A percentile compares a stretch with the other conserved stretches of the same genome.
These are phyloP conservation scores for Dictyostelium firmibasis DNA, from an alignment of 78 protist genomes.

Conservation along the genomic window DNA sequence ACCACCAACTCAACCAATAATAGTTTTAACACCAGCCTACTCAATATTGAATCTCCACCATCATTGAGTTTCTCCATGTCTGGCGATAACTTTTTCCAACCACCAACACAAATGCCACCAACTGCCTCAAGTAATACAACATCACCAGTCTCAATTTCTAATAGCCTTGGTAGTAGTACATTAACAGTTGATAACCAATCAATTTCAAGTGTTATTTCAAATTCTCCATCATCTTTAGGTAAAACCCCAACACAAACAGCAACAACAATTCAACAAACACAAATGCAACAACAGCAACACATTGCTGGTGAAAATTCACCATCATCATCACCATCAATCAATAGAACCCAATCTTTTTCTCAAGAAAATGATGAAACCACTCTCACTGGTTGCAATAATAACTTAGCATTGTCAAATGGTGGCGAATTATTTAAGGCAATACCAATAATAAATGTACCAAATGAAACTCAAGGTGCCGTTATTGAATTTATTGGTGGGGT, in stretches of 20 bases:
- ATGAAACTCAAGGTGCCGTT: conserved; percentile 68
- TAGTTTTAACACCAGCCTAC: background rate
- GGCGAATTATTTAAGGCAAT: background rate
- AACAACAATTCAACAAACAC: background rate
- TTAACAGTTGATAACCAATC: background rate
- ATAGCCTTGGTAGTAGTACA: background rate
- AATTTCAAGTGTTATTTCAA: background rate
- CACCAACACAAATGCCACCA: conserved; percentile 4
- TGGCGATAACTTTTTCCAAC: conserved; percentile 31
- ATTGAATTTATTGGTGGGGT: conserved; percentile 72
- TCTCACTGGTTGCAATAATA: background rate
- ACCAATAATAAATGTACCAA: conserved; percentile 44
- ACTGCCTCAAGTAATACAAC: background rate
- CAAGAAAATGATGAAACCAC: background rate
- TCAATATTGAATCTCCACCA: background rate
- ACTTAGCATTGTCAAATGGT: background rate
- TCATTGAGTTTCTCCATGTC: conserved; percentile 47
- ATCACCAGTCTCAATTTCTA: background rate
- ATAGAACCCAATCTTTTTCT: background rate
- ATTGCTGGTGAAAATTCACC: background rate
- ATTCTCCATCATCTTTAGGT: background rate
- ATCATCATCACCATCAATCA: background rate
- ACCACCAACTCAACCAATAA: background rate
- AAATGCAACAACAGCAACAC: background rate
- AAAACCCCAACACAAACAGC: background rate